These are phyloP conservation scores for Didymella segeticola DNA, from an alignment of 2,329 filamentous ascomycete genomes.

Conservation along the genomic window DNA sequence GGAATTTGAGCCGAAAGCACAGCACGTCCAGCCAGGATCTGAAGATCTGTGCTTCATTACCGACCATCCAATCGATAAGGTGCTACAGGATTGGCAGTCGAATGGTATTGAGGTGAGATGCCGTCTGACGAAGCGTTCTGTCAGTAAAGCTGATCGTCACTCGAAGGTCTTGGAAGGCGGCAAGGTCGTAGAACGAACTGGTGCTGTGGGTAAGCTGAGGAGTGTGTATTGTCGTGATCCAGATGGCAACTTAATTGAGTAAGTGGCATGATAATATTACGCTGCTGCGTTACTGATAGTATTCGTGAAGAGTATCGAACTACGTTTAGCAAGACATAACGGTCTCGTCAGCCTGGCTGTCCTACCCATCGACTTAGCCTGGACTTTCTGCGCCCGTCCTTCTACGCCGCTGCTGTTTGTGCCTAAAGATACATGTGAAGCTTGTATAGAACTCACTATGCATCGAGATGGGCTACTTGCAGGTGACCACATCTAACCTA, in stretches of 20 bases:
- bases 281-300: neutral
- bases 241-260: constrained; percentile 24
- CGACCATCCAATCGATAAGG: constrained; percentile 12
- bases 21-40: constrained; percentile 12
- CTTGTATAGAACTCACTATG: neutral
- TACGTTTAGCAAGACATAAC: neutral
- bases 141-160: neutral
- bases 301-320: neutral
- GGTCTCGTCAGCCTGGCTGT: neutral
- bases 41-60: constrained; percentile 22
- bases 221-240: constrained; percentile 24
- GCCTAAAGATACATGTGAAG: neutral
- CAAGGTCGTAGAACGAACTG: constrained; percentile 12
- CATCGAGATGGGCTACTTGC: neutral
- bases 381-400: too few relatives aligned
- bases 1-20: constrained; percentile 24
- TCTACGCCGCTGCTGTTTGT: neutral
- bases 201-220: constrained; percentile 14
- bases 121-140: neutral
- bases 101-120: constrained; percentile 3
- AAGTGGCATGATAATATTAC: neutral
- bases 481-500: neutral
- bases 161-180: constrained; percentile 7
- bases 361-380: too few relatives aligned
- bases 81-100: constrained; percentile 2